Evolutionary conservation across 495 filamentous ascomycete genomes (phyloP).

Genomic region (Podospora pseudoanserina): DNA sequence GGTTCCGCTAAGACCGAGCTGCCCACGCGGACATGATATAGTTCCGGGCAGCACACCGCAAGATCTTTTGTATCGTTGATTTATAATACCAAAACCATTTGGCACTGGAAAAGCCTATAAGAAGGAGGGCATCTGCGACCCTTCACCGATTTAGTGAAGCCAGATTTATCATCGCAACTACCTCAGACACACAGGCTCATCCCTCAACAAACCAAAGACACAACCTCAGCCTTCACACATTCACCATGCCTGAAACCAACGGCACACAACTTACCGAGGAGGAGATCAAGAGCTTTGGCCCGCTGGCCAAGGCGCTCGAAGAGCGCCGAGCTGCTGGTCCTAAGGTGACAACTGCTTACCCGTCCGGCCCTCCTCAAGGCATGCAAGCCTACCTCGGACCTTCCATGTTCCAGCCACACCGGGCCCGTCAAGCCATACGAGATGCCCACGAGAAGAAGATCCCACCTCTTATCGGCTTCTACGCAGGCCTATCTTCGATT

Average conservation of each 20-base stretch:
- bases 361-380: conserved; percentile 8
- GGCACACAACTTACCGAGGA: neutral
- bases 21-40: no score
- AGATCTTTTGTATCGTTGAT: no score
- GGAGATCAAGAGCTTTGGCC: neutral
- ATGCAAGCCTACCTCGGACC: conserved; percentile 41
- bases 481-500: conserved; percentile 34
- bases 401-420: conserved; percentile 45
- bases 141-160: no score
- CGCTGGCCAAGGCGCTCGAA: neutral
- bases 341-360: neutral
- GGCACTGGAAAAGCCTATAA: no score
- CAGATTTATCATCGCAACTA: no score
- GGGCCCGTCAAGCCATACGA: conserved; percentile 41
- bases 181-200: no score
- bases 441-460: conserved; percentile 45
- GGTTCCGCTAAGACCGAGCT: no score
- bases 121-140: no score
- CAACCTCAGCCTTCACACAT: neutral
- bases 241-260: neutral
- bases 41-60: no score
- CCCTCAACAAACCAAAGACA: neutral
- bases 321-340: neutral
- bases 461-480: conserved; percentile 39
- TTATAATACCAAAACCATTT: no score